Evolutionary conservation across 2,329 filamentous ascomycete species (phyloP), one percentile per base, ranked within the genome.

Genomic region (Penicillium sp.): DNA sequence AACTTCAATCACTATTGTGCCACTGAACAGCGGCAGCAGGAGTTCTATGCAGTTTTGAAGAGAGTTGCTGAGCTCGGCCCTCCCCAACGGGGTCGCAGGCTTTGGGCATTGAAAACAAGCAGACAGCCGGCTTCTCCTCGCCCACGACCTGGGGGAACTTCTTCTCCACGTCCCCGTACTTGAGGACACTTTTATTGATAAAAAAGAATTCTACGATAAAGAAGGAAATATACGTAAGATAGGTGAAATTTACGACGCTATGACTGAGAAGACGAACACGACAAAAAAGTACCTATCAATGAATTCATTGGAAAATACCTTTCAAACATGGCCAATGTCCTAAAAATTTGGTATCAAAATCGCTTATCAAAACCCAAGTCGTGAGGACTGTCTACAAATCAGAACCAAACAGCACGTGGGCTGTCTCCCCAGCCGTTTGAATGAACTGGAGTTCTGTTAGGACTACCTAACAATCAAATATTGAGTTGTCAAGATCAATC

Each of bases 1-100:
- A 91, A 96, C 68, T 98, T 97, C 74, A 91, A 93, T 73, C 85
- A 85, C 14, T 90, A 87, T 67, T 96, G 91, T 70, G 84, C 83
- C 22, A 90, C 86, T 44, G 75, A 82, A 26, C 83, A 85, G 59
- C 84, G 90, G 59, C 88, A 87, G 51, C 84, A 86, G 19, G 89
- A 92, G 71, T 98, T 98, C 72, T 93, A 92, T 75, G 82, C 84
- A 66, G 91, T 91, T 65, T 77, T 98, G 53, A 87, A 90, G 65
- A 81, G 81, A 59, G 89, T 96, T 67, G 93, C 93, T 1, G 84
- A 79, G 53, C 75, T 96, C 68, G 81, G 77, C 63, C 80, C 80
- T 5, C 74, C 74, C 11, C 68, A 75, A 31, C 73, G 78, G 51
- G 71, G 80, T 50, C 73, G 82, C 59, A 84, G 82, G 0, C 79